These are phyloP conservation scores for Clavariopsis aquatica DNA, from an alignment of 495 filamentous ascomycete genomes.

Conservation along the genomic window DNA sequence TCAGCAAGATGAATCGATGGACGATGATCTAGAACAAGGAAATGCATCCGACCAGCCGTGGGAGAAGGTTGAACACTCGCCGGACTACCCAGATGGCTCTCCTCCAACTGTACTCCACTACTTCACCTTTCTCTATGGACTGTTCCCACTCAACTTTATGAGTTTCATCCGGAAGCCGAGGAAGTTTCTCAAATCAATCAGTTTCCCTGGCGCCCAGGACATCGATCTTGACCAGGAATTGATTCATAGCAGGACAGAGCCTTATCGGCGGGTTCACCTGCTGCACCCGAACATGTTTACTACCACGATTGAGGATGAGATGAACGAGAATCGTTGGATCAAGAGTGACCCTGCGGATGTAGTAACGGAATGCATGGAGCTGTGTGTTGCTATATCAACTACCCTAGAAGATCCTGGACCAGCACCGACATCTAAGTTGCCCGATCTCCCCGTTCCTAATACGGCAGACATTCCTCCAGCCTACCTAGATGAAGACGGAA, in stretches of 20 bases:
- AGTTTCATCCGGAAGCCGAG: constrained; percentile 75
- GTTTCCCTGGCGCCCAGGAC: constrained; percentile 63
- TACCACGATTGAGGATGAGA: constrained; percentile 68
- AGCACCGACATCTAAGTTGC: constrained; percentile 42
- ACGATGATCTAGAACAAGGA: constrained; percentile 13
- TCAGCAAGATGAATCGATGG: not conserved
- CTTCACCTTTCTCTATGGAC: constrained; percentile 75
- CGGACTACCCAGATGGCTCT: constrained; percentile 59
- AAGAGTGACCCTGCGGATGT: constrained; percentile 72
- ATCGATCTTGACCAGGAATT: constrained; percentile 70
- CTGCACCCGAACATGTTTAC: constrained; percentile 75
- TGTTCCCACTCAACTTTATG: constrained; percentile 79
- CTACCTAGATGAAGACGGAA: constrained; percentile 40
- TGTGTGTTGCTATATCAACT: constrained; percentile 47
- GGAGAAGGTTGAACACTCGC: constrained; percentile 60
- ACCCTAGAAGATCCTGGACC: constrained; percentile 43
- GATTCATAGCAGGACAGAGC: constrained; percentile 67
- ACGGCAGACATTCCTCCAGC: constrained; percentile 44
- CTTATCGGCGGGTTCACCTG: constrained; percentile 64
- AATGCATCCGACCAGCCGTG: constrained; percentile 47
- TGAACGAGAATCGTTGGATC: constrained; percentile 70
- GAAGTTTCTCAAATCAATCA: constrained; percentile 64
- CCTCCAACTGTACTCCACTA: constrained; percentile 72
- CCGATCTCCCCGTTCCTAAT: constrained; percentile 44
- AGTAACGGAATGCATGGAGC: constrained; percentile 65